A percentile compares a stretch with the other conserved stretches of the same genome.
These are phyloP conservation scores for Halteria grandinella DNA, from an alignment of 73 alveolate genomes.

Conservation along the genomic window DNA sequence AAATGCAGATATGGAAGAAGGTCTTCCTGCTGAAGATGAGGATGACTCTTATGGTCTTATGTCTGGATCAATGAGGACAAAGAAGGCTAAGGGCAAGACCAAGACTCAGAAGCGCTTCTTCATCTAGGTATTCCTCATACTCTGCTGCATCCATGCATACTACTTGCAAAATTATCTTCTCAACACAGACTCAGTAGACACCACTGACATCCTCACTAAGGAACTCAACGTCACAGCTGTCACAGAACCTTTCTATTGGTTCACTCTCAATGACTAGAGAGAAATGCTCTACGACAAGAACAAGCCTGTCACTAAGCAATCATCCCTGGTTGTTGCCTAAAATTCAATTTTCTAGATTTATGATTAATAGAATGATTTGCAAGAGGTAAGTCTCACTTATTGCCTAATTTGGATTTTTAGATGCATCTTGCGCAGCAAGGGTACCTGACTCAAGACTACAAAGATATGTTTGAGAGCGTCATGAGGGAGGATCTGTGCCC, in stretches of 20 bases:
- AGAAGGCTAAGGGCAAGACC: constrained; percentile 56
- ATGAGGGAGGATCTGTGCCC: constrained; percentile 46
- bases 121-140: constrained; percentile 17
- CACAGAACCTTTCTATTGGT: constrained; percentile 56
- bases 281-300: constrained; percentile 39
- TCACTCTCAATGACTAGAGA: constrained; percentile 38
- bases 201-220: constrained; percentile 4
- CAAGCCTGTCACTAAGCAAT: background rate
- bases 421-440: constrained; percentile 34
- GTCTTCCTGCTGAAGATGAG: constrained; percentile 27
- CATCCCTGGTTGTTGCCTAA: constrained; percentile 10
- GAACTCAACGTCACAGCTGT: constrained; percentile 41
- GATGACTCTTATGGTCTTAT: constrained; percentile 12
- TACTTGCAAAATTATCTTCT: constrained; percentile 25
- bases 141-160: constrained; percentile 35
- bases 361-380: constrained; percentile 21
- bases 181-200: constrained; percentile 11
- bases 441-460: background rate
- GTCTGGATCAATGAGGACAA: constrained; percentile 21
- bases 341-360: constrained; percentile 25
- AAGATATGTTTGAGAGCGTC: background rate
- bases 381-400: constrained; percentile 2
- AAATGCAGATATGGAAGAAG: constrained; percentile 46
- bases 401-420: background rate
- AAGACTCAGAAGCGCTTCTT: constrained; percentile 35